Conservation (phyloP, 208 protist genomes). For the Acanthamoeba pearcei region DNA sequence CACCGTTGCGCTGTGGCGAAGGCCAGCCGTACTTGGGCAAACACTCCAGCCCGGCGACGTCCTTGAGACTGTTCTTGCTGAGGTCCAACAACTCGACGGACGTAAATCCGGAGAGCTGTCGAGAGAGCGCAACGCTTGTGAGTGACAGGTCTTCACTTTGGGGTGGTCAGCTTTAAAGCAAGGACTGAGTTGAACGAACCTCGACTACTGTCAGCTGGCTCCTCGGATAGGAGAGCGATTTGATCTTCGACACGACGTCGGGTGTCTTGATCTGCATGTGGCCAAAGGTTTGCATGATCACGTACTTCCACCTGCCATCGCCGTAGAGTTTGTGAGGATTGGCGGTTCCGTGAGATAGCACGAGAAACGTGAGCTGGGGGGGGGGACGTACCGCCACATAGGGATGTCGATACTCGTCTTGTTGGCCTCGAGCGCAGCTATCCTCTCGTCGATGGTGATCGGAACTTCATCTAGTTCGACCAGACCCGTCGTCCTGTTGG, state of each 20-base stretch:
- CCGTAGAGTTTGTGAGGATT: background rate
- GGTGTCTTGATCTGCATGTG: slow-evolving; percentile 57
- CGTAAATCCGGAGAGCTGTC: slow-evolving; percentile 24
- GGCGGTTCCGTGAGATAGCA: too few relatives aligned
- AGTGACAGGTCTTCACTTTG: background rate
- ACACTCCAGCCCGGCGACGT: slow-evolving; percentile 44
- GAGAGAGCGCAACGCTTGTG: background rate
- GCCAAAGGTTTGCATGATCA: slow-evolving; percentile 45
- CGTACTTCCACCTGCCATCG: slow-evolving; percentile 11
- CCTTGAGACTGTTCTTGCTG: slow-evolving; percentile 57
- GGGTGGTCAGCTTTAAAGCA: background rate
- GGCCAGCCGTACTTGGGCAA: background rate
- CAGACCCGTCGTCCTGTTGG: slow-evolving; percentile 66
- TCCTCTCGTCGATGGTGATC: slow-evolving; percentile 69
- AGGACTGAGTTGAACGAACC: background rate
- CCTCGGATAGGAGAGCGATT: slow-evolving; percentile 18
- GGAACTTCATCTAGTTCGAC: slow-evolving; percentile 60
- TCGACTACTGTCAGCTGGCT: slow-evolving; percentile 26
- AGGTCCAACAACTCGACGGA: slow-evolving; percentile 46
- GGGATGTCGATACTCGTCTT: slow-evolving; percentile 66
- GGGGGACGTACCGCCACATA: background rate
- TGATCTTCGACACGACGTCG: background rate
- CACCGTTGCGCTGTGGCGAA: background rate
- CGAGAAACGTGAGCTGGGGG: background rate
- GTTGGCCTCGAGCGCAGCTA: slow-evolving; percentile 24